Conservation (phyloP, 192 early-diverging fungal species). For the Fimicolochytrium jonesii region DNA sequence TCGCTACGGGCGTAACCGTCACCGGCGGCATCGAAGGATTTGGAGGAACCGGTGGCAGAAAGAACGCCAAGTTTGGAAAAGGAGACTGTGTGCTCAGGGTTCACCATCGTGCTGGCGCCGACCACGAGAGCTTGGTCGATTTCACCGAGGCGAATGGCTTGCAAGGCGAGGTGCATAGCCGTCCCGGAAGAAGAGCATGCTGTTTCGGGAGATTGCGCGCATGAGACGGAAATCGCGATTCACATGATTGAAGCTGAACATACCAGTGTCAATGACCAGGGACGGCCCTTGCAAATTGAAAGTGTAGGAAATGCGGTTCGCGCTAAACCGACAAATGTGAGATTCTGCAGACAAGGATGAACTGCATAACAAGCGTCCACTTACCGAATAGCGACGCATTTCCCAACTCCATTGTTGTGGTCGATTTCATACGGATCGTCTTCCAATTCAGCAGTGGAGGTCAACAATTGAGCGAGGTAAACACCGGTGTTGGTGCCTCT, state of each 20-base stretch:
- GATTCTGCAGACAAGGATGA: too few relatives aligned
- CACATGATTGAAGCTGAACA: background rate
- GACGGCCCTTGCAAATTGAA: constrained; percentile 30
- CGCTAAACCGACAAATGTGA: too few relatives aligned
- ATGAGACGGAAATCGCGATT: background rate
- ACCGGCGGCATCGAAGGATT: constrained; percentile 31
- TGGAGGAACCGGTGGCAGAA: constrained; percentile 27
- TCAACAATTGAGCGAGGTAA: constrained; percentile 10
- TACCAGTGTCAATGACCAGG: constrained; percentile 24
- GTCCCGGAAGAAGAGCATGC: constrained; percentile 33
- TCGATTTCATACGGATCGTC: constrained; percentile 12
- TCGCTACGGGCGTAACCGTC: constrained; percentile 39
- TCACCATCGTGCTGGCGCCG: constrained; percentile 17
- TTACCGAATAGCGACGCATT: constrained; percentile 17
- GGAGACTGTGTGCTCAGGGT: constrained; percentile 9
- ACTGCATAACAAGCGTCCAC: too few relatives aligned
- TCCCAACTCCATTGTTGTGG: constrained; percentile 1
- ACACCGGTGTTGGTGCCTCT: constrained; percentile 29
- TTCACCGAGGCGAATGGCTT: constrained; percentile 29
- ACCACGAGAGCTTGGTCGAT: constrained; percentile 31
- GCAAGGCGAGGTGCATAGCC: constrained; percentile 27
- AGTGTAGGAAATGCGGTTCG: constrained; percentile 29
- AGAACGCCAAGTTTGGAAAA: constrained; percentile 28
- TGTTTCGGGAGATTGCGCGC: background rate
- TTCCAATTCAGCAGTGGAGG: background rate